Evolutionary conservation across 2,329 filamentous ascomycete genomes (phyloP), one percentile per base, ranked within the genome.

Genomic region (Cordyceps fumosorosea): DNA sequence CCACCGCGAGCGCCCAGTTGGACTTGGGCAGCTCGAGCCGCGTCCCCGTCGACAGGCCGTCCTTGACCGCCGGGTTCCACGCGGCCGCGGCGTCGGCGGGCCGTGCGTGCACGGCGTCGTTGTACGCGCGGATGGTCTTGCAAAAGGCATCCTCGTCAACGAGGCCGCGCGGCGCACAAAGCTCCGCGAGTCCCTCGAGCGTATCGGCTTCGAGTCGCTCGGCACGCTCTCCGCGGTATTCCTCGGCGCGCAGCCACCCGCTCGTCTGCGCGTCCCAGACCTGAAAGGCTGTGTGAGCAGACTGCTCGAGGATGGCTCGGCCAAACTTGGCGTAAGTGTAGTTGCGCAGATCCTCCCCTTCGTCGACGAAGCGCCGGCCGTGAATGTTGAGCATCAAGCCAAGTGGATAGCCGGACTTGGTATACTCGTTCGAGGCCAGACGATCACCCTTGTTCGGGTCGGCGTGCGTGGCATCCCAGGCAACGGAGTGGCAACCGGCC

Each of bases 271-370:
- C 72, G 66, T 89, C 87, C 83, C 84, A 89, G 0, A 89, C 70
- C 69, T 89, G 86, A 66, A 87, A 89, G 0, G 84, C 86, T 10
- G 81, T 70, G 6, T 82, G 78, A 0, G 78, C 77, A 0, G 84
- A 83, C 66, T 89, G 86, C 16, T 74, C 71, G 20, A 89, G 73
- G 54, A 89, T 87, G 11, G 81, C 84, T 16, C 79, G 74, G 0
- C 87, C 86, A 66, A 89, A 87, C 66, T 82, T 82, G 29, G 86
- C 87, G 66, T 89, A 89, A 0, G 86, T 89, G 67, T 84, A 88
- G 68, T 89, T 89, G 3, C 86, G 76, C 65, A 88, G 70, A 66
- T 89, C 86, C 10, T 83, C 67, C 0, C 86, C 87, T 68, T 89
- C 87, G 66, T 89, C 86, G 0, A 89, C 84, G 67, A 89, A 89